These are phyloP conservation scores for Backusella australiensis DNA, from an alignment of 192 early-diverging fungal species.

Conservation along the genomic window DNA sequence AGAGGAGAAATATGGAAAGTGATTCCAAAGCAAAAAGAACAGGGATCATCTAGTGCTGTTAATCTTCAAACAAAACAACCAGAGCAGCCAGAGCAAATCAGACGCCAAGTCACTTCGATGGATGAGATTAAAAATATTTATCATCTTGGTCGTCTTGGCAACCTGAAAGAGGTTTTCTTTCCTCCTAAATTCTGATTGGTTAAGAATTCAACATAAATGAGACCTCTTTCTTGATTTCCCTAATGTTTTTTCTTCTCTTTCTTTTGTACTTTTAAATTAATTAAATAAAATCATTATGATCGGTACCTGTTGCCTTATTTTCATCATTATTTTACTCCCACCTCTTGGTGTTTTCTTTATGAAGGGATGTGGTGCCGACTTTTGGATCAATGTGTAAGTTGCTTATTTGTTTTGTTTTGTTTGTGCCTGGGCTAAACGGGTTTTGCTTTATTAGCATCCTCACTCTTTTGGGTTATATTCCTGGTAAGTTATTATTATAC, in stretches of 20 bases:
- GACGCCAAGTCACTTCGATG: background rate
- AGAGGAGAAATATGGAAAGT: constrained; percentile 36
- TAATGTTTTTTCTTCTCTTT: background rate
- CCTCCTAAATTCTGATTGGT: constrained; percentile 18
- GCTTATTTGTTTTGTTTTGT: background rate
- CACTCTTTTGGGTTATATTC: constrained; percentile 26
- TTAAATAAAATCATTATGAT: constrained; percentile 11
- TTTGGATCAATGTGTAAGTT: constrained; percentile 48
- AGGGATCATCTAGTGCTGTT: background rate
- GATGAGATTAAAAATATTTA: constrained; percentile 39
- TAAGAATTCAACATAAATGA: background rate
- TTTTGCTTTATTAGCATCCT: background rate
- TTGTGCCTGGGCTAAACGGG: background rate
- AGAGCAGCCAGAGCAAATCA: background rate
- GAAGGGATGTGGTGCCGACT: constrained; percentile 41
- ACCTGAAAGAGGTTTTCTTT: constrained; percentile 31
- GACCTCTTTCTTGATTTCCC: background rate
- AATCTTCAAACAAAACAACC: background rate
- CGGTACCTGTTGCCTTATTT: constrained; percentile 35
- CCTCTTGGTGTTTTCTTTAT: constrained; percentile 56
- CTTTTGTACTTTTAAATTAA: background rate
- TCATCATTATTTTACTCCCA: constrained; percentile 40
- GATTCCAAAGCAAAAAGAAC: background rate
- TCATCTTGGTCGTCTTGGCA: constrained; percentile 33
- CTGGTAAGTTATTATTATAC: constrained; percentile 9